A percentile compares a stretch with the other conserved stretches of the same genome.
Conservation (phyloP, 805 yeast species). For the Blastobotrys mokoenaii region DNA sequence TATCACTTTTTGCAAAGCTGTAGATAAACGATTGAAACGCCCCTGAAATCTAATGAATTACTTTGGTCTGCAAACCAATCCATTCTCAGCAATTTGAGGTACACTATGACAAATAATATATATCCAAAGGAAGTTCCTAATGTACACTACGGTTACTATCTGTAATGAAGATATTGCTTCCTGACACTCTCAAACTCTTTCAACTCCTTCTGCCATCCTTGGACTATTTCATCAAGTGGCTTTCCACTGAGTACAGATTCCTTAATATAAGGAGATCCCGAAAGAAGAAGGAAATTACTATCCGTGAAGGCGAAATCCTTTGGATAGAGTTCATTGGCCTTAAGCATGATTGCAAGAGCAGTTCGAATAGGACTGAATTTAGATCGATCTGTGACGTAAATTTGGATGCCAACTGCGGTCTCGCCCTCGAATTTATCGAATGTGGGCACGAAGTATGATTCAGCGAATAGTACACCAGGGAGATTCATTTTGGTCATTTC, state of each 20-base stretch:
- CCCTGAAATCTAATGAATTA: too few species aligned
- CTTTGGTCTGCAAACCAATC: too few species aligned
- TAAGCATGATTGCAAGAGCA: conserved; percentile 5
- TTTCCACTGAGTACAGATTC: conserved; percentile 1
- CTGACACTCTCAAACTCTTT: conserved; percentile 2
- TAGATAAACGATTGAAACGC: too few species aligned
- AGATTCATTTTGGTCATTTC: background rate
- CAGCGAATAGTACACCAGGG: conserved; percentile 6
- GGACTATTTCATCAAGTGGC: conserved; percentile 2
- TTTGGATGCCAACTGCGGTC: conserved; percentile 6
- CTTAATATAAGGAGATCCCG: conserved; percentile 3
- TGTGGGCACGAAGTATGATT: conserved; percentile 8
- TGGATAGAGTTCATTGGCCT: conserved; percentile 5
- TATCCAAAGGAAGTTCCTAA: too few species aligned
- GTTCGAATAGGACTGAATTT: conserved; percentile 2
- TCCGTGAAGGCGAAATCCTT: conserved; percentile 1
- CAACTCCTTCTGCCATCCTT: conserved; percentile 5
- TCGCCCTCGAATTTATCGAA: conserved; percentile 6
- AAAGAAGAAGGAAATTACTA: conserved; percentile 1
- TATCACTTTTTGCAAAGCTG: too few species aligned
- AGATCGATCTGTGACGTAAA: conserved; percentile 5
- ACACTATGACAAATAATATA: too few species aligned
- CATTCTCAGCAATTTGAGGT: too few species aligned
- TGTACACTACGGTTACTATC: background rate
- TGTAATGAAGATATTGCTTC: conserved; percentile 3